Percentiles rank a stretch among this genome's conserved stretches.
phyloP scores from a whole-genome alignment of 2,329 filamentous ascomycete species.

The Arthrinium puccinioides region DNA sequence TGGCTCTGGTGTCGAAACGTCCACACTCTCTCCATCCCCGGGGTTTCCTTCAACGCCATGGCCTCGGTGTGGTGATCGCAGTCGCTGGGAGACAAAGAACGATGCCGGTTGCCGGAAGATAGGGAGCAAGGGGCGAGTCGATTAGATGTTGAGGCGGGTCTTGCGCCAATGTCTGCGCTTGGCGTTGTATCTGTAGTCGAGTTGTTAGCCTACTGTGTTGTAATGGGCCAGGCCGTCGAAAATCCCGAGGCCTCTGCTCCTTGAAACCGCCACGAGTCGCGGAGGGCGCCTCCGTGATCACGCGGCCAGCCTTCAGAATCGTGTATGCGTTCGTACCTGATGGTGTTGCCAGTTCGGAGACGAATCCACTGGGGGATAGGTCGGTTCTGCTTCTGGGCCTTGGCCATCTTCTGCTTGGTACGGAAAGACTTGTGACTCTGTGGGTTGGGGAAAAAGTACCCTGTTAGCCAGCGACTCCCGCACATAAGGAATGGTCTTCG shows the following conservation, averaged over 20 bases:
- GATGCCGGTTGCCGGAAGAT: conserved; percentile 1
- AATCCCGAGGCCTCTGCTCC: neutral
- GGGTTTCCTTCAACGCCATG: neutral
- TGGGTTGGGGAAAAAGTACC: conserved; percentile 8
- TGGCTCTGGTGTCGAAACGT: no score
- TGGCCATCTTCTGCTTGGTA: conserved; percentile 99
- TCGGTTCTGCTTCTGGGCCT: conserved; percentile 99
- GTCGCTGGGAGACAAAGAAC: neutral
- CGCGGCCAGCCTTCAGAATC: neutral
- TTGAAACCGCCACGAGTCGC: neutral
- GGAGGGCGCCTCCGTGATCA: neutral
- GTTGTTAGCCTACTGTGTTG: conserved; percentile 9
- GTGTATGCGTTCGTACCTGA: conserved; percentile 66
- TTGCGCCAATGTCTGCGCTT: conserved; percentile 99
- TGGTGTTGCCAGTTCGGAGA: conserved; percentile 96
- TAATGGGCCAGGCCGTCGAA: neutral
- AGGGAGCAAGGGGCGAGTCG: conserved; percentile 36
- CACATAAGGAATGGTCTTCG: no score
- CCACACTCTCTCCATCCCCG: neutral
- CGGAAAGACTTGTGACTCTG: conserved; percentile 99
- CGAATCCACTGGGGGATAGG: conserved; percentile 99
- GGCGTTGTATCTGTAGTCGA: conserved; percentile 81
- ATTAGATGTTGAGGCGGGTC: conserved; percentile 98
- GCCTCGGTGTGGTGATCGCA: neutral
- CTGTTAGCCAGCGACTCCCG: conserved; percentile 8